These are phyloP conservation scores for Kluyveromyces lactis DNA, from an alignment of 805 yeast species.

Conservation along the genomic window DNA sequence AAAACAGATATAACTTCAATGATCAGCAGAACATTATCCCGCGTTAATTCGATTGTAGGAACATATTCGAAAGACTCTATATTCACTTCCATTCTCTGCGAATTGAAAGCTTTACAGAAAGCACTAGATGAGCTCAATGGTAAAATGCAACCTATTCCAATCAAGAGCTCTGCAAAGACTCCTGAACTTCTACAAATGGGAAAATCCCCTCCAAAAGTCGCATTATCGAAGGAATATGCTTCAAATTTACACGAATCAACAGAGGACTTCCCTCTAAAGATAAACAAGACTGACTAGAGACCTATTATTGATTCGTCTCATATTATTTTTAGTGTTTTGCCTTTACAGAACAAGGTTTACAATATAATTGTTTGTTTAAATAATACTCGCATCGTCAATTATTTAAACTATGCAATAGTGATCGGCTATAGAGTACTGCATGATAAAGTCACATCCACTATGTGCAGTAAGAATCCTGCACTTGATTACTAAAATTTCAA, in stretches of 20 bases:
- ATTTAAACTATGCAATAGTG: too few relatives aligned
- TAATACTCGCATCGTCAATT: too few relatives aligned
- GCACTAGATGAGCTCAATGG: conserved; percentile 15
- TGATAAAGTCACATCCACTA: too few relatives aligned
- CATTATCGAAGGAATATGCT: conserved; percentile 9
- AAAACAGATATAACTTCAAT: background rate
- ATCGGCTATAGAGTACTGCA: too few relatives aligned
- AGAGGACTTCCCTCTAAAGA: background rate
- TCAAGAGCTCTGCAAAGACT: background rate
- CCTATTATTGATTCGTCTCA: too few relatives aligned
- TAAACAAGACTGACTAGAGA: background rate
- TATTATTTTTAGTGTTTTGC: too few relatives aligned
- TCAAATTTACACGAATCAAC: conserved; percentile 1
- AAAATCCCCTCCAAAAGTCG: conserved; percentile 26
- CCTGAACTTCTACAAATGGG: conserved; percentile 13
- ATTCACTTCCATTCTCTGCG: conserved; percentile 7
- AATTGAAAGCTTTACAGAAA: conserved; percentile 15
- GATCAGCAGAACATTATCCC: background rate
- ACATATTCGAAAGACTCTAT: background rate
- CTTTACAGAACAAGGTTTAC: background rate
- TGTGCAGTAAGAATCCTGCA: too few relatives aligned
- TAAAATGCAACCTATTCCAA: background rate
- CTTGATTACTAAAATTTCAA: too few relatives aligned
- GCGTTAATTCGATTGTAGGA: background rate
- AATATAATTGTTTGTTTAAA: too few relatives aligned